phyloP scores from a whole-genome alignment of 192 early-diverging fungal genomes.

The Podila epicladia region DNA sequence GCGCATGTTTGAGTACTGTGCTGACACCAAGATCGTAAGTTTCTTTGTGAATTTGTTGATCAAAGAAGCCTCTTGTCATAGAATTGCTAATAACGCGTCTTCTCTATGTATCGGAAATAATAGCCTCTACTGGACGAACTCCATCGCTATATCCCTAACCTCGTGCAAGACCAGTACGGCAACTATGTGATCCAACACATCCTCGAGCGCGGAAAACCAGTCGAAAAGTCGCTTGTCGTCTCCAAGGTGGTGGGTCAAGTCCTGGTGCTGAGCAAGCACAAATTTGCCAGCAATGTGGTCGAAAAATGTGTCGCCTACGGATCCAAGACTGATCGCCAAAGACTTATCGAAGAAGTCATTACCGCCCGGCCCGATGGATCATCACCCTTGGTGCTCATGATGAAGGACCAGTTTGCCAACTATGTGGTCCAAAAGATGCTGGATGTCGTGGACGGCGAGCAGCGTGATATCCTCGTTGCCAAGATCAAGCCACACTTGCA shows the following conservation, averaged over 20 bases:
- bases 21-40: slow-evolving; percentile 76
- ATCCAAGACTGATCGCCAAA: slow-evolving; percentile 80
- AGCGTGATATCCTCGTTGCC: slow-evolving; percentile 81
- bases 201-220: slow-evolving; percentile 89
- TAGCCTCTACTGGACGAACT: slow-evolving; percentile 89
- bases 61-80: not conserved
- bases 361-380: slow-evolving; percentile 74
- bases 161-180: slow-evolving; percentile 98
- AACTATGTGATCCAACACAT: slow-evolving; percentile 99
- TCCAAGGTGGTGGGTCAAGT: slow-evolving; percentile 91
- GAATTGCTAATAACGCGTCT: too few relatives aligned
- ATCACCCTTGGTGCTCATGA: slow-evolving; percentile 86
- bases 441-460: slow-evolving; percentile 91
- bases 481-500: slow-evolving; percentile 93
- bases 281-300: slow-evolving; percentile 98
- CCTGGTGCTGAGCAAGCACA: slow-evolving; percentile 92
- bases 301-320: slow-evolving; percentile 97
- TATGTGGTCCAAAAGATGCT: slow-evolving; percentile 99
- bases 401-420: slow-evolving; percentile 99
- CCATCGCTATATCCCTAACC: slow-evolving; percentile 85
- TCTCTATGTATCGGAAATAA: slow-evolving; percentile 25
- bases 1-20: slow-evolving; percentile 98
- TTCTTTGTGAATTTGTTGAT: too few relatives aligned
- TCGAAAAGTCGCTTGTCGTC: slow-evolving; percentile 87
- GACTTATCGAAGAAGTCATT: slow-evolving; percentile 92